Evolutionary conservation across 371 early-diverging fungal species (phyloP), one percentile per base, ranked within the genome.

Genomic region (Chytridium lagenaria): DNA sequence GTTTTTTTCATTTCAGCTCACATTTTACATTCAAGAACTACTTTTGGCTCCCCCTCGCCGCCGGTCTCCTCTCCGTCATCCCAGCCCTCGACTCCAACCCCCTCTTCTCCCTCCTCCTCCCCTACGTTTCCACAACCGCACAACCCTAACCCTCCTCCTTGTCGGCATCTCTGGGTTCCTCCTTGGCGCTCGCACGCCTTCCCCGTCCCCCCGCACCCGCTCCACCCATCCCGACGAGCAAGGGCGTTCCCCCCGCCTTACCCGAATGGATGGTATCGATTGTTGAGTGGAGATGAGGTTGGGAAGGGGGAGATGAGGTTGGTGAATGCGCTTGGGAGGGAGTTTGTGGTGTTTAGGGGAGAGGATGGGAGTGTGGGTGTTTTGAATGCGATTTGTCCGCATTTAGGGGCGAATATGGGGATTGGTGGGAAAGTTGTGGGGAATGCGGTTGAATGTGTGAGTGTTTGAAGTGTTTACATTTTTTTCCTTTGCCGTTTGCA

Each of bases 321-420:
- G 22, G 67, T 69, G 22, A 61, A 31, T 39, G 64, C 67, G 26
- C 65, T 74, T 16, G 74, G 74, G 31, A 67, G 74, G 50, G 28
- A 59, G 63, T 74, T 74, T 74, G 74, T 63, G 23, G 74, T 74
- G 63, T 74, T 74, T 50, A 22, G 74, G 37, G 74, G 74, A 10
- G 64, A 57, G 44, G 57, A 51, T 37, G 74, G 67, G 22, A 26
- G 22, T 51, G 65, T 74, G 2, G 64, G 67, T 2, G 70, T 74
- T 28, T 34, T 67, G 38, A 71, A 74, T 74, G 74, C 74, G 39
- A 51, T 69, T 22, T 74, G 74, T 44, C 74, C 74, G 31, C 74
- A 74, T 50, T 61, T 74, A 31, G 74, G 74, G 7, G 74, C 74
- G 30, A 74, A 74, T 37, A 34, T 74, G 50, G 70, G 64, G 16